phyloP scores from a whole-genome alignment of 306 rosid species.

The Chamaecrista fasciculata region DNA sequence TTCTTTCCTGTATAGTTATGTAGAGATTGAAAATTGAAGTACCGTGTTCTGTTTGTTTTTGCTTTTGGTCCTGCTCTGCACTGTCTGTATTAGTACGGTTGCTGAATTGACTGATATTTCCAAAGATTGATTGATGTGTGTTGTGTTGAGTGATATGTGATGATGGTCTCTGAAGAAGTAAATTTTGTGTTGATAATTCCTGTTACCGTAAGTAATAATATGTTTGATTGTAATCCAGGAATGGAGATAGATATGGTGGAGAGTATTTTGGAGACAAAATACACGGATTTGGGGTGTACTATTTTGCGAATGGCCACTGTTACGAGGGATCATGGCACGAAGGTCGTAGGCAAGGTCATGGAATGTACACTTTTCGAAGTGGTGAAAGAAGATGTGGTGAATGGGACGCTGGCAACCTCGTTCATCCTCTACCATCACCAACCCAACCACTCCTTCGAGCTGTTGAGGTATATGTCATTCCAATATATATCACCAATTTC shows the following conservation, averaged over 20 bases:
- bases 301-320: constrained; percentile 80
- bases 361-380: constrained; percentile 60
- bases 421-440: constrained; percentile 47
- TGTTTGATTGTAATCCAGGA: constrained; percentile 38
- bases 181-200: too few species aligned
- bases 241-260: constrained; percentile 90
- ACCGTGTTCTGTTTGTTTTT: background rate
- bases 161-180: background rate
- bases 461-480: constrained; percentile 57
- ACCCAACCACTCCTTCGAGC: constrained; percentile 52
- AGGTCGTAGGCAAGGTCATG: constrained; percentile 78
- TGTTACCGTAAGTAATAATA: too few species aligned
- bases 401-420: constrained; percentile 79
- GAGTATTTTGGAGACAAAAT: constrained; percentile 92
- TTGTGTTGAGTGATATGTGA: background rate
- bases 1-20: background rate
- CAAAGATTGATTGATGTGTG: background rate
- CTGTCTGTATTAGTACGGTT: constrained; percentile 7
- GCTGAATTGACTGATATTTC: constrained; percentile 25
- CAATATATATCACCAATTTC: background rate
- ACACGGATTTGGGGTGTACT: constrained; percentile 87
- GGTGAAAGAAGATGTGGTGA: constrained; percentile 63
- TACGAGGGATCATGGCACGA: constrained; percentile 98
- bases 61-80: background rate
- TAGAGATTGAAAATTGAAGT: background rate